These are phyloP conservation scores for Echium plantagineum DNA, from an alignment of 257 asterid species.

Conservation along the genomic window DNA sequence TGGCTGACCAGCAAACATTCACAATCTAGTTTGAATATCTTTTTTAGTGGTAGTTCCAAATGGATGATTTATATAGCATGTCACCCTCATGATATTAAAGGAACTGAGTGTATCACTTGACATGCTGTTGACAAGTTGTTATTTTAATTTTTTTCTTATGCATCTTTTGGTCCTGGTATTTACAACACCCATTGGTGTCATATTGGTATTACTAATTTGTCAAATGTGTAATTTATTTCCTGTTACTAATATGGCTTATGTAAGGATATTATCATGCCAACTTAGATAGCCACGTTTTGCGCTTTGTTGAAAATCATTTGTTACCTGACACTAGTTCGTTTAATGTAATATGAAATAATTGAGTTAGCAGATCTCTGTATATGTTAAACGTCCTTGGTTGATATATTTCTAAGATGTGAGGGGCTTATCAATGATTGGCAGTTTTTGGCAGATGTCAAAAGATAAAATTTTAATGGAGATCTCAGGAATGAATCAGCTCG, in stretches of 20 bases:
- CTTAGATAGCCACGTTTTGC: not conserved
- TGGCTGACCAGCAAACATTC: not conserved
- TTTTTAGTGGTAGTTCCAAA: not conserved
- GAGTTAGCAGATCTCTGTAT: slow-evolving; percentile 4
- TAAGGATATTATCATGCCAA: not conserved
- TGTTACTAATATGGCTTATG: not conserved
- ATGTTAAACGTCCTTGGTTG: slow-evolving; percentile 10
- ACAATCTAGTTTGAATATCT: not conserved
- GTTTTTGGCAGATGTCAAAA: slow-evolving; percentile 86
- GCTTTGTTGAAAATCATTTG: not conserved
- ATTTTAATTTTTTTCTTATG: not conserved
- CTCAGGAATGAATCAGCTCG: slow-evolving; percentile 43
- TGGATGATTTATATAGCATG: not conserved
- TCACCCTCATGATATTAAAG: not conserved
- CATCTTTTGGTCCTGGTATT: not conserved
- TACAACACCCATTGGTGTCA: not conserved
- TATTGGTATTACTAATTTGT: not conserved
- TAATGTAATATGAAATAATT: not conserved
- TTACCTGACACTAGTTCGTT: not conserved
- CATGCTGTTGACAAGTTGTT: not conserved
- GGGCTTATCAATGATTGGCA: slow-evolving; percentile 82
- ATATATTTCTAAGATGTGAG: slow-evolving; percentile 24
- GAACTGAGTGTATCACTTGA: not conserved
- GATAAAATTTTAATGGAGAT: slow-evolving; percentile 63
- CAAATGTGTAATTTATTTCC: not conserved